phyloP scores from a whole-genome alignment of 441 rosid genomes.

The Corymbia calophylla region DNA sequence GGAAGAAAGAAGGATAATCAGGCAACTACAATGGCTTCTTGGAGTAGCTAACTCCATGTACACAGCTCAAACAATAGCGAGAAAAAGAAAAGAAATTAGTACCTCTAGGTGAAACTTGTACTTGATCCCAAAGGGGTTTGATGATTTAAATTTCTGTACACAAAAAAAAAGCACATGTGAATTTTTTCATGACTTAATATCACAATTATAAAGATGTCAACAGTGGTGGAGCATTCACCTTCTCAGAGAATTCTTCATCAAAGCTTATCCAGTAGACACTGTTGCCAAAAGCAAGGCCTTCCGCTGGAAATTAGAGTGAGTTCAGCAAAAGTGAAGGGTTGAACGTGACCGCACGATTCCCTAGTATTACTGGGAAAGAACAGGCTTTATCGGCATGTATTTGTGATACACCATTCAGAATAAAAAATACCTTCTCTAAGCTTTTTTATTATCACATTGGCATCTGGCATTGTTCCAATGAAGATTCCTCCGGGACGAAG shows the following conservation, averaged over 20 bases:
- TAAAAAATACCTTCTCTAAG: conserved; percentile 67
- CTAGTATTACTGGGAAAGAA: not conserved
- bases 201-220: not conserved
- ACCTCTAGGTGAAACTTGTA: conserved; percentile 96
- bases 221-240: conserved; percentile 30
- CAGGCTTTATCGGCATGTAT: not conserved
- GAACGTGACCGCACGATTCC: not conserved
- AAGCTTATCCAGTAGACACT: conserved; percentile 85
- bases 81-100: not conserved
- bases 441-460: conserved; percentile 80
- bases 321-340: not conserved
- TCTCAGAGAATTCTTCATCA: conserved; percentile 73
- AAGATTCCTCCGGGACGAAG: conserved; percentile 94
- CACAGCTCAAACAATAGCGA: not conserved
- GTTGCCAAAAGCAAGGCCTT: conserved; percentile 66
- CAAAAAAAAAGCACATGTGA: not conserved
- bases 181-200: not conserved
- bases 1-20: not conserved
- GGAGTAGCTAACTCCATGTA: not conserved
- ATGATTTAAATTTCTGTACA: conserved; percentile 71
- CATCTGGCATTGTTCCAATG: conserved; percentile 98
- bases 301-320: conserved; percentile 36
- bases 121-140: conserved; percentile 75
- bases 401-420: not conserved
- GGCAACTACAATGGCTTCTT: not conserved